Evolutionary conservation across 306 rosid species (phyloP), one percentile per base, ranked within the genome.

Genomic region (Echinosophora koreensis): DNA sequence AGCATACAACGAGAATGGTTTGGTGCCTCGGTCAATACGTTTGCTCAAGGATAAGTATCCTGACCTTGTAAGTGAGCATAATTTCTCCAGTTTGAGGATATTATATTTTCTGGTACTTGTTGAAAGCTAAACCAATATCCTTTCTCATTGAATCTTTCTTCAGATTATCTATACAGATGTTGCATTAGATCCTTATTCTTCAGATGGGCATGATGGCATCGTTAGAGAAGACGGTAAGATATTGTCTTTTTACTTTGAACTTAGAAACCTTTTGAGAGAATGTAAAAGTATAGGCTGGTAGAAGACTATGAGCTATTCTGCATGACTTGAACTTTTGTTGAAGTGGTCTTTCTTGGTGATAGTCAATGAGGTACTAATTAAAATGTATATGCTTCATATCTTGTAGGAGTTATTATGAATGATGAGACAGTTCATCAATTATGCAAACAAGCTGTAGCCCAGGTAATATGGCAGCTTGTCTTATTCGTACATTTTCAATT

Each of bases 201-300:
- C 97, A 3, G 99, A 95, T 77, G 99, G 97, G 64, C 99, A 95
- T 81, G 99, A 92, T 47, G 98, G 97, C 75, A 92, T 95, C 13
- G 99, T 95, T 38, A 84, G 97, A 87, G 97, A 95, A 83, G 99
- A 95, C 82, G 99, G 97, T 92, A 82, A 79, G 89, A 18, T 39
- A 56, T 84, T 75, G 50, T 64, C 54, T 66, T 11, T 54, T 63
- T 38, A 49, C 41, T 55, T 37, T 1, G 15, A 32, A 71, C 27
- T 64, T 57, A 18, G 38, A 60, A 71, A 49, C 69, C 51, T 80
- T 39, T n/a, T 63, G 55, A 62, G 65, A 11, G 54, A 47, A 50
- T 68, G 74, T n/a, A n/a, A 66, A 49, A 76, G 7, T 30, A 66
- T n/a, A 14, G 69, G 5, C 60, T 16, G 69, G 72, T 14, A 65